Evolutionary conservation across 1,139 yeast genomes (phyloP).

Genomic region (Yamadazyma taylorii): DNA sequence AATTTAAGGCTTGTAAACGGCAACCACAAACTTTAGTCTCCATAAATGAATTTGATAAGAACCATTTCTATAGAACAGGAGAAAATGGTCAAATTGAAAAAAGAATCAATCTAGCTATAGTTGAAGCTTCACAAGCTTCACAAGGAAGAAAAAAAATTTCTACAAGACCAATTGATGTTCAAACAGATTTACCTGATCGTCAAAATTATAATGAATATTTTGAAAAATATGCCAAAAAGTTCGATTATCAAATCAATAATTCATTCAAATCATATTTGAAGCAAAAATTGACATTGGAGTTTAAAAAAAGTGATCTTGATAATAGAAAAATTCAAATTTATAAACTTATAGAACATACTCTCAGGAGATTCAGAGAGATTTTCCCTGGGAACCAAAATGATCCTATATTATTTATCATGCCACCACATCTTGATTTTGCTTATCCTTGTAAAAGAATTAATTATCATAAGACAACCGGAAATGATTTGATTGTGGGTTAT

Average conservation of each 20-base stretch:
- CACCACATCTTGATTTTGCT: slow-evolving; percentile 12
- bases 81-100: slow-evolving; percentile 2
- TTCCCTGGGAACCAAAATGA: slow-evolving; percentile 9
- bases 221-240: background rate
- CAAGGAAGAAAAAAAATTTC: slow-evolving; percentile 2
- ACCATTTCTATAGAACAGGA: slow-evolving; percentile 4
- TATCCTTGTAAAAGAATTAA: slow-evolving; percentile 3
- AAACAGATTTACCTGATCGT: slow-evolving; percentile 3
- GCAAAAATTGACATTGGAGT: background rate
- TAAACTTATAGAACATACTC: slow-evolving; percentile 3
- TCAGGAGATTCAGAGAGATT: slow-evolving; percentile 8
- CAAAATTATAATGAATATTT: background rate
- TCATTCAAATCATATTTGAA: slow-evolving; percentile 2
- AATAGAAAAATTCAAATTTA: background rate
- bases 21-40: slow-evolving; percentile 3
- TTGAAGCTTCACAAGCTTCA: background rate
- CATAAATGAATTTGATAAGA: slow-evolving; percentile 5
- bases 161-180: slow-evolving; percentile 4
- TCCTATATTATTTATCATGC: slow-evolving; percentile 20
- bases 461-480: background rate
- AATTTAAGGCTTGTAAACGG: slow-evolving; percentile 3
- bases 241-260: background rate
- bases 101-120: slow-evolving; percentile 3
- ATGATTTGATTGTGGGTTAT: slow-evolving; percentile 4
- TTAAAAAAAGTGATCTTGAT: background rate